These are phyloP conservation scores for Candida gorgasii DNA, from an alignment of 805 yeast species.

Conservation along the genomic window DNA sequence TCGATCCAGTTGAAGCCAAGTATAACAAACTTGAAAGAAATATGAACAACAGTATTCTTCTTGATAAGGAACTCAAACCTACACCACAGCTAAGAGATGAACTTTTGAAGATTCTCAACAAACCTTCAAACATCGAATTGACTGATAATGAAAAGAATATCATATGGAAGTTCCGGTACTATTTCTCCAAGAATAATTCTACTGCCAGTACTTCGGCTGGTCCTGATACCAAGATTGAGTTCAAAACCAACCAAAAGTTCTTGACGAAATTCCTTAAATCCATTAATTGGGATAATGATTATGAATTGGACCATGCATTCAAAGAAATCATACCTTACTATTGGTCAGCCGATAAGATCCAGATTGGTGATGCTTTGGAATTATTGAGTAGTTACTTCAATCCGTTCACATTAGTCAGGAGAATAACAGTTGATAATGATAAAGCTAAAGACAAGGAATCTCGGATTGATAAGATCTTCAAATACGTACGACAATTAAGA, in stretches of 20 bases:
- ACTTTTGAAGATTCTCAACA: conserved; percentile 63
- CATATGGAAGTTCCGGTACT: conserved; percentile 90
- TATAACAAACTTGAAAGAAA: conserved; percentile 79
- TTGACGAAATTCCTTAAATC: conserved; percentile 83
- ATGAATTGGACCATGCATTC: conserved; percentile 77
- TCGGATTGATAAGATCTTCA: conserved; percentile 31
- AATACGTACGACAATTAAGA: conserved; percentile 54
- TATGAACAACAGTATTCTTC: conserved; percentile 69
- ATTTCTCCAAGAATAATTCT: conserved; percentile 40
- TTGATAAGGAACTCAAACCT: conserved; percentile 87
- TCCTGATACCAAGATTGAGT: conserved; percentile 10
- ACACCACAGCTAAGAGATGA: conserved; percentile 79
- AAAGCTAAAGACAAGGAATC: conserved; percentile 22
- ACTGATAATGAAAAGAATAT: conserved; percentile 81
- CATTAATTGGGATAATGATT: conserved; percentile 83
- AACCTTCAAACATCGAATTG: conserved; percentile 82
- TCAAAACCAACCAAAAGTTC: conserved; percentile 46
- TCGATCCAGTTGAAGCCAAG: conserved; percentile 85
- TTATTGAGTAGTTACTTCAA: conserved; percentile 76
- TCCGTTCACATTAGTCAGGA: conserved; percentile 35
- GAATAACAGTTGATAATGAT: conserved; percentile 13
- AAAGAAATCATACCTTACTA: conserved; percentile 64
- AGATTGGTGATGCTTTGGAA: conserved; percentile 83
- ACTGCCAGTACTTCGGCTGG: conserved; percentile 14
- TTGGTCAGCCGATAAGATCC: conserved; percentile 64